Evolutionary conservation across 257 asterid genomes (phyloP).

Genomic region (Fraxinus pennsylvanica): DNA sequence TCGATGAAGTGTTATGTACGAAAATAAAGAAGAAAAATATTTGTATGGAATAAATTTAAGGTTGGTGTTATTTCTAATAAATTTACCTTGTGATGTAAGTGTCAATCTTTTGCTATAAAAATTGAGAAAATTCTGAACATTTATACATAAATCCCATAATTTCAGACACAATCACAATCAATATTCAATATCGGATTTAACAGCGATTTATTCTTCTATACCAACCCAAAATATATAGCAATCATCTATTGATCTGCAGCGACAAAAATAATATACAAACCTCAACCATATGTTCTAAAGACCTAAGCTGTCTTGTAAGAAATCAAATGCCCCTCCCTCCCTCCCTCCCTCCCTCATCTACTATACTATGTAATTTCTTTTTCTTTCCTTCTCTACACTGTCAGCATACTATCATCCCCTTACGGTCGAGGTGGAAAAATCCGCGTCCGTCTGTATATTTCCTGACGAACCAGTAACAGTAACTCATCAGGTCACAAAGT

Average conservation of each 20-base stretch:
- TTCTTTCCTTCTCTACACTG: slow-evolving; percentile 52
- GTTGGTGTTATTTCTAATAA: too few relatives aligned
- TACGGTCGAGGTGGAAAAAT: slow-evolving; percentile 27
- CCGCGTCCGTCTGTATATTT: slow-evolving; percentile 16
- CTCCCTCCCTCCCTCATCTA: slow-evolving; percentile 47
- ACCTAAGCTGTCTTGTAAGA: slow-evolving; percentile 38
- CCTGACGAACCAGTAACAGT: not conserved
- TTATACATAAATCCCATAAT: not conserved
- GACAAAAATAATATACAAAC: slow-evolving; percentile 56
- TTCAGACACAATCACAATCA: not conserved
- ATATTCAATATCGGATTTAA: slow-evolving; percentile 30
- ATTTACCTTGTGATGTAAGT: not conserved
- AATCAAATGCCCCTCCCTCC: slow-evolving; percentile 47
- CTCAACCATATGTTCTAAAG: slow-evolving; percentile 31
- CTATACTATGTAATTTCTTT: slow-evolving; percentile 28
- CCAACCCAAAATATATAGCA: slow-evolving; percentile 40
- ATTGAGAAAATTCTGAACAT: not conserved
- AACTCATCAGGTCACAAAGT: slow-evolving; percentile 56
- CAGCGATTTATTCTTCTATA: slow-evolving; percentile 52
- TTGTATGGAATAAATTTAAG: too few relatives aligned
- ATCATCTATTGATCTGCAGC: slow-evolving; percentile 39
- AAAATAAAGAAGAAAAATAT: too few relatives aligned
- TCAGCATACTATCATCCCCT: slow-evolving; percentile 31
- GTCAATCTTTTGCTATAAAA: not conserved
- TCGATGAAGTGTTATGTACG: too few relatives aligned